Percentiles rank a stretch among this genome's conserved stretches.
phyloP scores from a whole-genome alignment of 495 filamentous ascomycete species.

The Xylaria nigripes region DNA sequence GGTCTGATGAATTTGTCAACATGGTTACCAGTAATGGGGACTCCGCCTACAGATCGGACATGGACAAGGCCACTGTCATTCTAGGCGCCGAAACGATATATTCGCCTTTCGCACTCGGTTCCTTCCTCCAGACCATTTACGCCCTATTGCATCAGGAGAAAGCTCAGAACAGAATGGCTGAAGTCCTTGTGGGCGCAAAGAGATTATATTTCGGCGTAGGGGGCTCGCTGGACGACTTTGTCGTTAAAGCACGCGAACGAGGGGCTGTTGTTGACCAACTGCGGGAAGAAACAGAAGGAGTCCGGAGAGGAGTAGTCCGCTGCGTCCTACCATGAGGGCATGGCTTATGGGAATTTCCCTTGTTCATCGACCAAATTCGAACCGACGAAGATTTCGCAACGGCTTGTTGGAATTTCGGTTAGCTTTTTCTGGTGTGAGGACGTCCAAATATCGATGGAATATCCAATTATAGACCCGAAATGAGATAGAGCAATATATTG shows the following conservation, averaged over 20 bases:
- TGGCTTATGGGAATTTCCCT: background rate
- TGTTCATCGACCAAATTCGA: background rate
- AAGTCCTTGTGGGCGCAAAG: constrained; percentile 82
- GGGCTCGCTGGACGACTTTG: constrained; percentile 84
- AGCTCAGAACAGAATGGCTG: constrained; percentile 32
- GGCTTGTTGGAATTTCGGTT: background rate
- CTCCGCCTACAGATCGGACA: background rate
- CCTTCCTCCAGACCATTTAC: constrained; percentile 69
- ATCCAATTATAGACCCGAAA: too few species aligned
- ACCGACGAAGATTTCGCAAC: background rate
- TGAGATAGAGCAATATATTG: too few species aligned
- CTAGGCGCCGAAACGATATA: constrained; percentile 95
- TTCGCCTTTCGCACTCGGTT: constrained; percentile 60
- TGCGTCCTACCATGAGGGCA: constrained; percentile 25
- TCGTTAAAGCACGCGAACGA: constrained; percentile 48
- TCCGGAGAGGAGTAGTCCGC: constrained; percentile 47
- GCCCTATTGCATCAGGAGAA: constrained; percentile 51
- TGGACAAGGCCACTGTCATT: constrained; percentile 41
- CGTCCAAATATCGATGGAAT: background rate
- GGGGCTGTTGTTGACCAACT: constrained; percentile 51
- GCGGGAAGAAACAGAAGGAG: constrained; percentile 54
- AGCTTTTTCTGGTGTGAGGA: background rate
- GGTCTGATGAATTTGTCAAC: constrained; percentile 61
- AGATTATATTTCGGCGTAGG: constrained; percentile 95
- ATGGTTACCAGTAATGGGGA: constrained; percentile 36